Evolutionary conservation across 2,329 filamentous ascomycete species (phyloP), one percentile per base, ranked within the genome.

Genomic region (Penicillium italicum): DNA sequence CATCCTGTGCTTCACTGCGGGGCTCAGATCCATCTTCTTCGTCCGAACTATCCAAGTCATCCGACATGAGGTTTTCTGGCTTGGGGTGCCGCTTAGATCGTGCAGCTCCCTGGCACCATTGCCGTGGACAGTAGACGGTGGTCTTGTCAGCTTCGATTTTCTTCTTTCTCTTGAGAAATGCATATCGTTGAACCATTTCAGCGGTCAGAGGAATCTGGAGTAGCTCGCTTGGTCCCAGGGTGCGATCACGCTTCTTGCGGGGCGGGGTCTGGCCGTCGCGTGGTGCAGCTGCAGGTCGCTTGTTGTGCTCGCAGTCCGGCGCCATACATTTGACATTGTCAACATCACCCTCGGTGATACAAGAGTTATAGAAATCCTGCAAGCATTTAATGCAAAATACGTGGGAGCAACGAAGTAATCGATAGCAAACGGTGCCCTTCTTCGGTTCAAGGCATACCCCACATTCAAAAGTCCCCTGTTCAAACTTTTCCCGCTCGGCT

Each of bases 321-420:
- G 87, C 82, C 30, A 95, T 79, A 67, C 94, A 99, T 60, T 87
- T 87, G 30, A 99, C 87, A 8, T 84, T 83, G 46, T 85, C 80
- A 18, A 99, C 79, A 65, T 95, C 87, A 1, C 94, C 94, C 68
- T 95, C 90, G 0, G 80, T 85, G 65, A 99, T 97, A 62, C 90
- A 91, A 60, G 85, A 87, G 63, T 88, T 90, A 79, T 96, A 97
- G 64, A 93, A 97, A 65, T 93, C 90, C 60, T 90, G 87, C 3
- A 99, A 79, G 68, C 94, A 99, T n/a, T 84, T 74, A 18, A 87
- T 77, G 72, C 94, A 99, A 69, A 97, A 99, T 36, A 97, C 91
- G 70, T 99, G 93, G 0, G 85, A 85, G 72, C 94, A 99, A 56
- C 87, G 85, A 43, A 88, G 75, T 80, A 97, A 86, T 40, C 85